Conservation (phyloP, 208 protist genomes). For the Trypanosomatidae sp. region DNA sequence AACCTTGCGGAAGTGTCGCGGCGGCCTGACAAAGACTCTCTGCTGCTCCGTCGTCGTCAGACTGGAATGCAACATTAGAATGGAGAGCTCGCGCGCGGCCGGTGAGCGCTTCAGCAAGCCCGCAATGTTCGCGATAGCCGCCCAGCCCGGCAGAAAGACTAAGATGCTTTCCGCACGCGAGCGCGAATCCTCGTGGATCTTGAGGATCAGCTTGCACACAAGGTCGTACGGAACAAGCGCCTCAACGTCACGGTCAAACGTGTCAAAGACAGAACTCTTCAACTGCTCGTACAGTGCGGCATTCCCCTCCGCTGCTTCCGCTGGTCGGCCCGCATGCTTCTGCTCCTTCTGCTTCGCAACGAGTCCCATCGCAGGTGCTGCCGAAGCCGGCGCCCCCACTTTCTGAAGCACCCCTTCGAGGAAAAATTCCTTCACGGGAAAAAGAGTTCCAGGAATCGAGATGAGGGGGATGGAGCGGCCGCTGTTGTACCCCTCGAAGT, state of each 20-base stretch:
- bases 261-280: constrained; percentile 52
- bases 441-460: constrained; percentile 83
- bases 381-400: constrained; percentile 30
- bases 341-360: constrained; percentile 5
- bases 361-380: constrained; percentile 38
- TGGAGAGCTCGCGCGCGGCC: constrained; percentile 53
- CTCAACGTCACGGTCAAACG: constrained; percentile 54
- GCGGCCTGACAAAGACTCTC: constrained; percentile 89
- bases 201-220: constrained; percentile 59
- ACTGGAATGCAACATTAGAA: constrained; percentile 90
- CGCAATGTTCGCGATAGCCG: constrained; percentile 75
- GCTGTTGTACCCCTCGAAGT: constrained; percentile 52
- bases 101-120: constrained; percentile 47
- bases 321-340: background rate
- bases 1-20: constrained; percentile 83
- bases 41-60: constrained; percentile 87
- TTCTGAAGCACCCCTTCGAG: constrained; percentile 80
- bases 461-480: constrained; percentile 49
- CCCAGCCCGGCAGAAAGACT: constrained; percentile 90
- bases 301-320: constrained; percentile 1
- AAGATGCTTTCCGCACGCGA: constrained; percentile 74
- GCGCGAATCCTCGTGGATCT: constrained; percentile 44
- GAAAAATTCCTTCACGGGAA: constrained; percentile 83
- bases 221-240: constrained; percentile 72
- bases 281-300: constrained; percentile 53